Evolutionary conservation across 805 yeast species (phyloP).

Genomic region (Candida vaughaniae): DNA sequence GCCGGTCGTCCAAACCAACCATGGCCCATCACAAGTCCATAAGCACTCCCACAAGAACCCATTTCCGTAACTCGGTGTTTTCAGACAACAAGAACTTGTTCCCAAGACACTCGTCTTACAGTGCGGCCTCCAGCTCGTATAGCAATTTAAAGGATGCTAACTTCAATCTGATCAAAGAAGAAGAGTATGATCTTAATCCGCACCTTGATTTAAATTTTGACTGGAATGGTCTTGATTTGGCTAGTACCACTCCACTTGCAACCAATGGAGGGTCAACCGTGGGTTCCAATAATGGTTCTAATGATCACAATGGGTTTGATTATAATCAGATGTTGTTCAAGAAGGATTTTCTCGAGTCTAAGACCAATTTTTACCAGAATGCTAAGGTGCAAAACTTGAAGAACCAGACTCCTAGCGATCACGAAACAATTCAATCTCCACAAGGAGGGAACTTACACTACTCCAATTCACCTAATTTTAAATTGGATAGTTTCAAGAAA

Average conservation of each 20-base stretch:
- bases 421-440: slow-evolving; percentile 2
- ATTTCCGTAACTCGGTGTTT: slow-evolving; percentile 1
- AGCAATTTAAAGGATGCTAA: slow-evolving; percentile 49
- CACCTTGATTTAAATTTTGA: slow-evolving; percentile 29
- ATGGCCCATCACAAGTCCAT: slow-evolving; percentile 4
- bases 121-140: slow-evolving; percentile 41
- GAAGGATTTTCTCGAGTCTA: slow-evolving; percentile 6
- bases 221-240: slow-evolving; percentile 31
- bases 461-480: slow-evolving; percentile 2
- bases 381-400: not conserved
- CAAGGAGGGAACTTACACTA: not conserved
- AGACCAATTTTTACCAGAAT: not conserved
- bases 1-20: not conserved
- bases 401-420: slow-evolving; percentile 5
- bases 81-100: slow-evolving; percentile 10
- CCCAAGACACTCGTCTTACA: slow-evolving; percentile 13
- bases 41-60: slow-evolving; percentile 1
- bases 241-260: too few relatives aligned
- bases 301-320: not conserved
- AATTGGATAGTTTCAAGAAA: slow-evolving; percentile 9
- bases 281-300: too few relatives aligned
- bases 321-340: slow-evolving; percentile 9
- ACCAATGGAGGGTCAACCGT: too few relatives aligned
- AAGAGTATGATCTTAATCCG: slow-evolving; percentile 73
- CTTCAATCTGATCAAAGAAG: slow-evolving; percentile 25